Conservation (phyloP, 306 rosid genomes). For the Vigna mungo region DNA sequence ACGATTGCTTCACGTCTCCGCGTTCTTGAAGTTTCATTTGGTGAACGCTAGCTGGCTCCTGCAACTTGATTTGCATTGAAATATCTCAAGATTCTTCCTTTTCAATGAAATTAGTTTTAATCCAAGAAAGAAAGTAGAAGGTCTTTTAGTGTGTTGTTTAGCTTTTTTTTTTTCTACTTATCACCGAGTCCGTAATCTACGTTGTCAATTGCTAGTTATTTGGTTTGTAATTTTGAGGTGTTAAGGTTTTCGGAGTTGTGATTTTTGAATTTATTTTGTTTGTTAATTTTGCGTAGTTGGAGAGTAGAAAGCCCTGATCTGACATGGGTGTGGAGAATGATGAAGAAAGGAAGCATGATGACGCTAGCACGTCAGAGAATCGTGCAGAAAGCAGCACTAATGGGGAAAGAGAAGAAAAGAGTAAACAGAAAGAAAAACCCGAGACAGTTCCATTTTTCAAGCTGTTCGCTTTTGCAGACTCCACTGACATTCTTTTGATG, state of each 20-base stretch:
- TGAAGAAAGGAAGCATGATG: constrained; percentile 22
- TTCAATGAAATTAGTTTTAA: background rate
- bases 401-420: constrained; percentile 47
- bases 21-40: constrained; percentile 4
- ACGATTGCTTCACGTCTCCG: constrained; percentile 42
- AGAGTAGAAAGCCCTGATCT: constrained; percentile 27
- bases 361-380: constrained; percentile 46
- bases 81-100: background rate
- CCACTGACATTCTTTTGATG: constrained; percentile 69
- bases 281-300: constrained; percentile 39
- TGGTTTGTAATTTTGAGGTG: constrained; percentile 8
- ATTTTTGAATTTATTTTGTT: background rate
- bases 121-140: background rate
- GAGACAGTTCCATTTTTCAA: constrained; percentile 68
- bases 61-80: constrained; percentile 17
- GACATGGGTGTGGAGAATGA: constrained; percentile 61
- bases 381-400: constrained; percentile 42
- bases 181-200: background rate
- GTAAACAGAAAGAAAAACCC: constrained; percentile 46
- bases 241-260: background rate
- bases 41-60: constrained; percentile 35
- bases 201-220: background rate
- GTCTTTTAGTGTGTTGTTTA: background rate
- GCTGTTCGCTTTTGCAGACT: constrained; percentile 83
- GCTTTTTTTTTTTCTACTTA: background rate